Conservation (phyloP, 1,284 basidiomycete species). For the Ustilago tritici region DNA sequence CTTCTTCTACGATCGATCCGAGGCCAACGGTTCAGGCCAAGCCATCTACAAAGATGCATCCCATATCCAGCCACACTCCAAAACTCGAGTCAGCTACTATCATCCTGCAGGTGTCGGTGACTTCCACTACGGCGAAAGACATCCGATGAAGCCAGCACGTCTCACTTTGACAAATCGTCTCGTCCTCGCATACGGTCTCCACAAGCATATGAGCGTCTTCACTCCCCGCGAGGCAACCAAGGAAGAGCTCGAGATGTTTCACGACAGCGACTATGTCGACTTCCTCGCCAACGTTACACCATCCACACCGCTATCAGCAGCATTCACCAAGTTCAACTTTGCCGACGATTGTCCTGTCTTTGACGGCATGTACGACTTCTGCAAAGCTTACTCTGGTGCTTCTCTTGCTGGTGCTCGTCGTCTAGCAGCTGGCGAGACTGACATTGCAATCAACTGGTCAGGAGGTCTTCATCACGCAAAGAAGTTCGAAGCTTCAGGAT, state of each 20-base stretch:
- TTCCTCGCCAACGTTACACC: constrained; percentile 79
- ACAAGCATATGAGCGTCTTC: constrained; percentile 95
- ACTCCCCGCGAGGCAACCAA: constrained; percentile 88
- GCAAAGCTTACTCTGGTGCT: constrained; percentile 69
- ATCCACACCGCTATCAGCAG: constrained; percentile 58
- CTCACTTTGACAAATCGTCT: constrained; percentile 93
- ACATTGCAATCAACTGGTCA: constrained; percentile 98
- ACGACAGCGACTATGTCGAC: constrained; percentile 92
- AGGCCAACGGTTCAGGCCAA: constrained; percentile 44
- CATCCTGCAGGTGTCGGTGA: constrained; percentile 93
- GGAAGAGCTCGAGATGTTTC: constrained; percentile 89
- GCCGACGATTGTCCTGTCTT: constrained; percentile 70
- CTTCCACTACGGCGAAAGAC: constrained; percentile 83
- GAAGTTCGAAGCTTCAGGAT: constrained; percentile 93
- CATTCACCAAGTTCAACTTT: constrained; percentile 68
- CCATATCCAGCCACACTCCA: constrained; percentile 64
- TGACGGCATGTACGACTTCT: constrained; percentile 70
- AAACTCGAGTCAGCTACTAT: constrained; percentile 89
- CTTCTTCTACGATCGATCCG: constrained; percentile 65
- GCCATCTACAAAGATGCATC: constrained; percentile 50
- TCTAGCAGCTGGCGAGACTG: constrained; percentile 77
- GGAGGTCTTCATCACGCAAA: constrained; percentile 98
- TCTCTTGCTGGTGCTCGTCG: constrained; percentile 80
- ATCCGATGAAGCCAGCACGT: constrained; percentile 98
- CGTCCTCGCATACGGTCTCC: constrained; percentile 94